A percentile compares a stretch with the other conserved stretches of the same genome.
Conservation (phyloP, 257 asterid species). For the Solanum sejunctum region DNA sequence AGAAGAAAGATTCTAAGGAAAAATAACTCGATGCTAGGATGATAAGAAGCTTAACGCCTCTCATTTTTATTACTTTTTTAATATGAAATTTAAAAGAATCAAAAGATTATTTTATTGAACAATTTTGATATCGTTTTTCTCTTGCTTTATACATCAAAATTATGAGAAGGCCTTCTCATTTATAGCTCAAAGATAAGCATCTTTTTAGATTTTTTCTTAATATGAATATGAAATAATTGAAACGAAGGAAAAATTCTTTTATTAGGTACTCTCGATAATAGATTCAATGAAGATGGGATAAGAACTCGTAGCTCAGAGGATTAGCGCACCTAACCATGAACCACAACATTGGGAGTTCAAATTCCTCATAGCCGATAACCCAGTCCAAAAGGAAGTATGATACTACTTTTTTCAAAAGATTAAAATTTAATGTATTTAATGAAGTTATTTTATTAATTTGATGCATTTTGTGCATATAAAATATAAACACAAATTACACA, state of each 20-base stretch:
- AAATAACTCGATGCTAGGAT: background rate
- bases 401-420: background rate
- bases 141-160: background rate
- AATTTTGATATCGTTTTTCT: background rate
- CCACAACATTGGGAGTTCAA: accelerated
- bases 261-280: accelerated
- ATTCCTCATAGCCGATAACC: accelerated
- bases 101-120: background rate
- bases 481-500: background rate
- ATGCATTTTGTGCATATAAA: background rate
- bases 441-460: background rate
- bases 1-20: accelerated
- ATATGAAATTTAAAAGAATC: background rate
- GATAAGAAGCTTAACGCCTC: background rate
- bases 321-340: accelerated
- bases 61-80: too few relatives aligned
- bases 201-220: too few relatives aligned
- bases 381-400: accelerated
- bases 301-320: accelerated
- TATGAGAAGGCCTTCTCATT: too few relatives aligned
- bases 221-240: too few relatives aligned
- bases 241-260: too few relatives aligned
- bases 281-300: accelerated
- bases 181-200: too few relatives aligned
- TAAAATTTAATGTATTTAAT: background rate